Percentiles rank a stretch among this genome's conserved stretches.
Evolutionary conservation across 2,329 filamentous ascomycete genomes (phyloP).

Genomic region (Seiridium unicorne): DNA sequence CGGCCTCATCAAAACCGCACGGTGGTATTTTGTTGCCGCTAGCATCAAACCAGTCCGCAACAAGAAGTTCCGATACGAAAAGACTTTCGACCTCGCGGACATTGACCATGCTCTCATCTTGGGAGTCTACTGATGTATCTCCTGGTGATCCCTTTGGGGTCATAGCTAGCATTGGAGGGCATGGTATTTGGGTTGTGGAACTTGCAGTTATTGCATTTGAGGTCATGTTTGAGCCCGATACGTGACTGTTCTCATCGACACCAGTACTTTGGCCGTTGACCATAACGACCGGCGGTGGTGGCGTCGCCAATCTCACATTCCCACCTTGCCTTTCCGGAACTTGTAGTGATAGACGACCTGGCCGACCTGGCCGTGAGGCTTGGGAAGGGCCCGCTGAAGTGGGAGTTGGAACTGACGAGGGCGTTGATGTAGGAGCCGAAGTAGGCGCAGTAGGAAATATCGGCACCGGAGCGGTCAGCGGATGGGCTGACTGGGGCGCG

Average conservation of each 20-base stretch:
- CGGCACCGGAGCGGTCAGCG: conserved; percentile 21
- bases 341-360: conserved; percentile 57
- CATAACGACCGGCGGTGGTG: conserved; percentile 45
- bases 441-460: conserved; percentile 18
- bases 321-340: conserved; percentile 61
- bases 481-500: conserved; percentile 17
- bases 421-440: not conserved
- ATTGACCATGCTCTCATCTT: conserved; percentile 48
- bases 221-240: not conserved
- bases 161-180: no score
- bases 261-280: not conserved
- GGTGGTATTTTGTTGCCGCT: conserved; percentile 39
- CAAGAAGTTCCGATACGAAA: conserved; percentile 49
- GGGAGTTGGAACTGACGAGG: conserved; percentile 3
- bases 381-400: conserved; percentile 12
- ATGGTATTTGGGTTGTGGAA: conserved; percentile 14
- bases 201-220: not conserved
- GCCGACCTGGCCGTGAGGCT: conserved; percentile 30
- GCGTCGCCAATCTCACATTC: conserved; percentile 61
- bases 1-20: conserved; percentile 50
- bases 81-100: conserved; percentile 55
- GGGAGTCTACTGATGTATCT: conserved; percentile 20
- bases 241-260: not conserved
- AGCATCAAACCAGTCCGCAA: conserved; percentile 50
- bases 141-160: not conserved